Conservation (phyloP, 495 filamentous ascomycete genomes). For the Daldinia loculata region DNA sequence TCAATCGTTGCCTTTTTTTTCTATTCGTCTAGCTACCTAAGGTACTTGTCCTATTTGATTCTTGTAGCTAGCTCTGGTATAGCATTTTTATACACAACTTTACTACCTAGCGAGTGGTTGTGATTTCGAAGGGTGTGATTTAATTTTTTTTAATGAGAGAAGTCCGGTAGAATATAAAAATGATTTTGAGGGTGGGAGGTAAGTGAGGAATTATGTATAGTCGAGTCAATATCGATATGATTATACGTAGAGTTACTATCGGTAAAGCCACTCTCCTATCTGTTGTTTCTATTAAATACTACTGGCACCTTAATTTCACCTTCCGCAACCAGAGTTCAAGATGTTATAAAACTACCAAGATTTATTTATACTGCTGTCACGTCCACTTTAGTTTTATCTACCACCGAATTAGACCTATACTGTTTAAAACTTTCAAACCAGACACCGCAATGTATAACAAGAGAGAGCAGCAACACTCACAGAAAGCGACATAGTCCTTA, state of each 20-base stretch:
- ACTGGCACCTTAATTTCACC: no score
- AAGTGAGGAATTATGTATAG: background rate
- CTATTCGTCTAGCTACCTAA: background rate
- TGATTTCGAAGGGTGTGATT: background rate
- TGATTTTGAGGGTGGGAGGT: background rate
- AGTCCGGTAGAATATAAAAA: no score
- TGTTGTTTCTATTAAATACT: no score
- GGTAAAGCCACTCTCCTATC: no score
- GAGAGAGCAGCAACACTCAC: conserved; percentile 51
- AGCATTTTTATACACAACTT: background rate
- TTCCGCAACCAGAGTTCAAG: no score
- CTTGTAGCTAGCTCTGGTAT: background rate
- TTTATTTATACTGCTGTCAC: conserved; percentile 26
- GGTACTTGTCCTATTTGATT: background rate
- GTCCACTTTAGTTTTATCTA: conserved; percentile 57
- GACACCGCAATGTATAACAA: background rate
- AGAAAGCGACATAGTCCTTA: conserved; percentile 73
- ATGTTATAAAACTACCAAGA: background rate
- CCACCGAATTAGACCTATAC: conserved; percentile 15
- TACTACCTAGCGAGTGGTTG: background rate
- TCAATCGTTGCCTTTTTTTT: conserved; percentile 20
- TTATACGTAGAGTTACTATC: background rate
- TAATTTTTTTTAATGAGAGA: no score
- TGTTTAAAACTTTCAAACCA: background rate
- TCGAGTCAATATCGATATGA: background rate